A percentile compares a stretch with the other conserved stretches of the same genome.
Conservation (phyloP, 176 grass and related monocot genomes). For the Rhipidocladum racemiflorum region DNA sequence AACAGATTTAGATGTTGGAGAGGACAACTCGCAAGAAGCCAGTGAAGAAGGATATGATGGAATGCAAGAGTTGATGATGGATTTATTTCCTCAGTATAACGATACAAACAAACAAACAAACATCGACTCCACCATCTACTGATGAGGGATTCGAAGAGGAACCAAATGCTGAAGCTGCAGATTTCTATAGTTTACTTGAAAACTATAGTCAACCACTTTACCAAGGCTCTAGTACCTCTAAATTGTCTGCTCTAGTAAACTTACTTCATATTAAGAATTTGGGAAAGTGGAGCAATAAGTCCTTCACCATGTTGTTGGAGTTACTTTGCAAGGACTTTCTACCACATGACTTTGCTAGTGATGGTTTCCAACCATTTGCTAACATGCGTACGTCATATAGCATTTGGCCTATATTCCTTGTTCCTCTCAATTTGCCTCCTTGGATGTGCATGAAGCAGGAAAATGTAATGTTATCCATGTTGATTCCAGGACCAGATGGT, state of each 20-base stretch:
- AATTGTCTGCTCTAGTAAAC: not conserved
- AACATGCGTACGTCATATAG: not conserved
- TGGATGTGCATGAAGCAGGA: not conserved
- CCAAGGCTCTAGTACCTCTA: not conserved
- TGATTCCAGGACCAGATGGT: too few species aligned
- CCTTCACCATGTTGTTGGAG: not conserved
- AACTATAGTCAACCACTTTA: not conserved
- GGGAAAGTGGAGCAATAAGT: too few species aligned
- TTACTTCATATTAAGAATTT: too few species aligned
- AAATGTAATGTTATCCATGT: not conserved
- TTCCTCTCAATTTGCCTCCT: not conserved
- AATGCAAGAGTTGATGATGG: not conserved
- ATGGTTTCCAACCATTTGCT: not conserved
- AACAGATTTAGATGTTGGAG: not conserved
- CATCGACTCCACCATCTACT: not conserved
- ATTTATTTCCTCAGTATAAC: not conserved
- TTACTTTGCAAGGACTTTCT: constrained; percentile 1
- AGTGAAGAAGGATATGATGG: not conserved
- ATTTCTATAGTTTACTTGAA: not conserved
- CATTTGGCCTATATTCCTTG: constrained; percentile 19
- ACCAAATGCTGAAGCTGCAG: not conserved
- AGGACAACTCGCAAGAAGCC: not conserved
- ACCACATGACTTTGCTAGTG: not conserved
- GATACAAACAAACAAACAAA: too few species aligned
- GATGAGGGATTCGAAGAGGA: not conserved